Percentiles rank a stretch among this genome's conserved stretches.
Conservation (phyloP, 2,329 filamentous ascomycete genomes). For the Coniochaeta ligniaria region DNA sequence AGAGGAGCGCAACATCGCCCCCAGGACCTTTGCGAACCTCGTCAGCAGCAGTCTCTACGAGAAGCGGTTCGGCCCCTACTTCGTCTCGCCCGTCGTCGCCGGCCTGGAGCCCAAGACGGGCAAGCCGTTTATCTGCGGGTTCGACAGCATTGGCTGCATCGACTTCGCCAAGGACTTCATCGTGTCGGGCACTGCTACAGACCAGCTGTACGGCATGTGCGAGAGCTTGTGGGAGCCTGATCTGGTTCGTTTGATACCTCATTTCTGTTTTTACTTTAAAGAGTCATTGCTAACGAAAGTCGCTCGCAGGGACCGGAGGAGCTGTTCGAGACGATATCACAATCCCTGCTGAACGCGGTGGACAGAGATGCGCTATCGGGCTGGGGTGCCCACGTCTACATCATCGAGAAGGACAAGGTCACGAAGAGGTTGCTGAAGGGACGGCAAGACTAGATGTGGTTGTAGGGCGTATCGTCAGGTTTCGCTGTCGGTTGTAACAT, state of each 20-base stretch:
- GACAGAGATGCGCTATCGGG: constrained; percentile 95
- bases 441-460: constrained; percentile 69
- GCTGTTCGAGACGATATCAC: constrained; percentile 96
- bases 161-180: constrained; percentile 99
- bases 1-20: constrained; percentile 94
- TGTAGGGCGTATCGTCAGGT: not conserved
- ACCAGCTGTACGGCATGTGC: constrained; percentile 98
- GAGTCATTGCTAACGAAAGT: not conserved
- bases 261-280: not conserved
- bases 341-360: constrained; percentile 89
- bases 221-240: constrained; percentile 97
- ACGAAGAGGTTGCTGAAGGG: constrained; percentile 98
- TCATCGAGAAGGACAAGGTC: constrained; percentile 99
- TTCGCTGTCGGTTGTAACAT: not conserved
- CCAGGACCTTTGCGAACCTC: constrained; percentile 92
- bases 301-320: constrained; percentile 69
- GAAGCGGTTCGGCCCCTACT: constrained; percentile 92
- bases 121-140: constrained; percentile 96
- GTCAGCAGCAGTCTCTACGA: constrained; percentile 90
- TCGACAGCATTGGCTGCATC: constrained; percentile 98
- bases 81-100: constrained; percentile 89
- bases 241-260: constrained; percentile 59
- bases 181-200: constrained; percentile 89
- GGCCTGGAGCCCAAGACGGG: constrained; percentile 91
- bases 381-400: constrained; percentile 98